phyloP scores from a whole-genome alignment of 495 filamentous ascomycete genomes.

The Monascus purpureus region DNA sequence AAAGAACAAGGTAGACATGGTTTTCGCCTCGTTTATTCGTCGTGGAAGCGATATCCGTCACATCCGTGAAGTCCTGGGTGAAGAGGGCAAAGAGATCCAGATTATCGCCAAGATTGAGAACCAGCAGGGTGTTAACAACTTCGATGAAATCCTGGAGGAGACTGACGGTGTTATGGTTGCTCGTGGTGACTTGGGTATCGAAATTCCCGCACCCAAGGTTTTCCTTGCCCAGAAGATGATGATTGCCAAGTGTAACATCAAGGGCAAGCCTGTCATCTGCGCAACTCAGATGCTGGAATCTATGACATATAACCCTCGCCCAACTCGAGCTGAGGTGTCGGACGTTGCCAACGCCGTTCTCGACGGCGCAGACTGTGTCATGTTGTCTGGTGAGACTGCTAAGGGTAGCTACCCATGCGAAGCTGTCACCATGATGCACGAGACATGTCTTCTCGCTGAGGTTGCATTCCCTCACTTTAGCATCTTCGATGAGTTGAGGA shows the following conservation, averaged over 20 bases:
- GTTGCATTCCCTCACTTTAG: constrained; percentile 92
- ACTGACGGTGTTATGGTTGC: constrained; percentile 99
- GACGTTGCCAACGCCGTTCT: constrained; percentile 97
- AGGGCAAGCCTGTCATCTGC: constrained; percentile 95
- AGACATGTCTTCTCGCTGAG: constrained; percentile 91
- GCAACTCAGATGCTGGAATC: constrained; percentile 91
- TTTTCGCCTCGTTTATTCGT: constrained; percentile 97
- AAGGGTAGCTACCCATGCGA: constrained; percentile 91
- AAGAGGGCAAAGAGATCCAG: constrained; percentile 92
- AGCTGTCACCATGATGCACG: constrained; percentile 93
- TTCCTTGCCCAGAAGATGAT: constrained; percentile 99
- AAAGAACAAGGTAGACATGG: constrained; percentile 96
- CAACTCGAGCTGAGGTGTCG: constrained; percentile 93
- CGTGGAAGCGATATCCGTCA: constrained; percentile 77
- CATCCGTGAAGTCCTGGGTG: constrained; percentile 82
- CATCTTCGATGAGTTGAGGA: constrained; percentile 89
- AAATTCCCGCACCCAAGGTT: constrained; percentile 95
- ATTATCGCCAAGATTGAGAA: constrained; percentile 99
- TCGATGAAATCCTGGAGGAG: constrained; percentile 88
- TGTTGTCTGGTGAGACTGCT: constrained; percentile 97
- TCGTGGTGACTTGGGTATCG: constrained; percentile 95
- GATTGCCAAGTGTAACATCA: constrained; percentile 99
- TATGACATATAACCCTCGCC: constrained; percentile 99
- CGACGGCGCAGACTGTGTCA: constrained; percentile 97
- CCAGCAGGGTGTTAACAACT: constrained; percentile 98